phyloP scores from a whole-genome alignment of 208 protist genomes.

The Crithidia thermophila region DNA sequence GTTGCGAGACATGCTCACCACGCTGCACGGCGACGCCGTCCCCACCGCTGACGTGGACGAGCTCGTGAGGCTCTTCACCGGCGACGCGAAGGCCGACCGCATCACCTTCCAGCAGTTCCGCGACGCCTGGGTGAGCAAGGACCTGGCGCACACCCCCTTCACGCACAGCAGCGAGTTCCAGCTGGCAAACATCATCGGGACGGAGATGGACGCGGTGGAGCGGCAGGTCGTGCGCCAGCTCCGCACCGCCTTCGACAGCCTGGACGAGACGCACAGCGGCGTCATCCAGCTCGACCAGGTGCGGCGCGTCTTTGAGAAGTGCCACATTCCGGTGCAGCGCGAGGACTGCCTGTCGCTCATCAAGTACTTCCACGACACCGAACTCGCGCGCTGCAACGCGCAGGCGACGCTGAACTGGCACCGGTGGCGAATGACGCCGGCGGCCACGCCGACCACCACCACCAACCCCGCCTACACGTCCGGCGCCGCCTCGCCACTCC shows the following conservation, averaged over 20 bases:
- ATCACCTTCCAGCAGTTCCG: slow-evolving; percentile 87
- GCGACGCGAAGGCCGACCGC: slow-evolving; percentile 41
- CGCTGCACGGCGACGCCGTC: slow-evolving; percentile 64
- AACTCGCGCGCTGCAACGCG: slow-evolving; percentile 16
- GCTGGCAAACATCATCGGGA: slow-evolving; percentile 80
- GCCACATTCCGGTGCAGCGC: slow-evolving; percentile 52
- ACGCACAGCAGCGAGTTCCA: slow-evolving; percentile 74
- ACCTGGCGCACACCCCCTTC: slow-evolving; percentile 67
- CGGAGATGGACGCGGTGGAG: slow-evolving; percentile 79
- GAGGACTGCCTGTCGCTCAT: slow-evolving; percentile 79
- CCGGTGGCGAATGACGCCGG: slow-evolving; percentile 10
- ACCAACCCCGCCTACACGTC: neutral
- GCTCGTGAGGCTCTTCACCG: slow-evolving; percentile 81
- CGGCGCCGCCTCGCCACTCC: slow-evolving; percentile 3
- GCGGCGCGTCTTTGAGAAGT: slow-evolving; percentile 68
- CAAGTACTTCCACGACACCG: slow-evolving; percentile 71
- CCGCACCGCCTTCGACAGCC: slow-evolving; percentile 80
- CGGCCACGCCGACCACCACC: slow-evolving; percentile 2
- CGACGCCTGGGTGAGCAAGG: slow-evolving; percentile 82
- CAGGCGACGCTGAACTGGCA: slow-evolving; percentile 5
- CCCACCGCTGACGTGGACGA: slow-evolving; percentile 62
- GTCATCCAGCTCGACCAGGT: slow-evolving; percentile 73
- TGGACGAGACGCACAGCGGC: slow-evolving; percentile 84
- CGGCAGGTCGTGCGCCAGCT: slow-evolving; percentile 78
- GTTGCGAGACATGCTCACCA: slow-evolving; percentile 86